phyloP scores from a whole-genome alignment of 2,329 filamentous ascomycete genomes.

The Fusarium penzigii region DNA sequence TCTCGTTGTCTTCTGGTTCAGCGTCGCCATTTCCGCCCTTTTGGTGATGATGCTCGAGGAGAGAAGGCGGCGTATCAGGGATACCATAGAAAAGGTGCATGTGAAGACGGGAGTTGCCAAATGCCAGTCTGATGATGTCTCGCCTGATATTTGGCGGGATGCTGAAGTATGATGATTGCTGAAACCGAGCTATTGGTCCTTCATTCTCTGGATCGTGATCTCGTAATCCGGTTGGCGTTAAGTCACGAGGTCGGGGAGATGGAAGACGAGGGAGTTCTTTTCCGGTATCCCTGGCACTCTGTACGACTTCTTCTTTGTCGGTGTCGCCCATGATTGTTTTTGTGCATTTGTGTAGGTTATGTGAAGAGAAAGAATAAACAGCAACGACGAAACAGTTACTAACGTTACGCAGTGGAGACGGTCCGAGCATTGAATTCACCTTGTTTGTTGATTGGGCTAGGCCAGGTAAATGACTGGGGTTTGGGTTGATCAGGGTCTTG shows the following conservation, averaged over 20 bases:
- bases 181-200: neutral
- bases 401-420: too few species aligned
- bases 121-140: slow-evolving; percentile 7
- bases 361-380: too few species aligned
- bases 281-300: too few species aligned
- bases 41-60: neutral
- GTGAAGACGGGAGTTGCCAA: slow-evolving; percentile 3
- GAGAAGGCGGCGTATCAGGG: neutral
- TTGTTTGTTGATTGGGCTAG: too few species aligned
- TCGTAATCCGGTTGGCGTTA: neutral
- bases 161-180: neutral
- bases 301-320: too few species aligned
- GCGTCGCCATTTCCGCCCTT: neutral
- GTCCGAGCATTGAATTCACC: too few species aligned
- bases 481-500: too few species aligned
- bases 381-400: too few species aligned
- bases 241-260: neutral
- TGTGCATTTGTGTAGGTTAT: too few species aligned
- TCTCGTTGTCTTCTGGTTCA: neutral
- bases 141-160: slow-evolving; percentile 3
- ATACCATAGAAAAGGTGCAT: slow-evolving; percentile 1
- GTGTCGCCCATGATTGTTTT: too few species aligned
- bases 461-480: too few species aligned
- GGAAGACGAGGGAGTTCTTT: neutral
- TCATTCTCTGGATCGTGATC: neutral